These are phyloP conservation scores for Tolypocladium amazonense DNA, from an alignment of 2,329 filamentous ascomycete genomes.

Conservation along the genomic window DNA sequence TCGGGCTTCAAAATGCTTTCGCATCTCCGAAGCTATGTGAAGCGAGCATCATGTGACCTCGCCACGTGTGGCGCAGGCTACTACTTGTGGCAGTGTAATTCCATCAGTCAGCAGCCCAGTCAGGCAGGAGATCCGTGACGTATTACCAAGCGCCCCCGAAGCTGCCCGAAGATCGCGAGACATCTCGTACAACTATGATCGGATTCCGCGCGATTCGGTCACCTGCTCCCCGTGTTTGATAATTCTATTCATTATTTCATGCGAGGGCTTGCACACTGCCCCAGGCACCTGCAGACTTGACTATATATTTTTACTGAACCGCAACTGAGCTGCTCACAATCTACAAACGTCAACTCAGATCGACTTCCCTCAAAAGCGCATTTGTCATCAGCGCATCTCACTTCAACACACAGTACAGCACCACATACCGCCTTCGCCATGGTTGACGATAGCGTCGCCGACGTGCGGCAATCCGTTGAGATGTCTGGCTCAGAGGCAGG, in stretches of 20 bases:
- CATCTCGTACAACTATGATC: not conserved
- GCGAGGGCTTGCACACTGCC: not conserved
- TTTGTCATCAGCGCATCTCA: not conserved
- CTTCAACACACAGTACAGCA: not conserved
- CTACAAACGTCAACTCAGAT: not conserved
- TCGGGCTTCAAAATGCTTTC: not conserved
- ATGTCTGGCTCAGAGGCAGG: conserved; percentile 4
- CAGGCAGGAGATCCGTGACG: conserved; percentile 14
- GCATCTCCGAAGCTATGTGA: not conserved
- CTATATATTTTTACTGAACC: not conserved
- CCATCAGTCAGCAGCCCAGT: not conserved
- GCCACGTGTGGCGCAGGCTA: not conserved
- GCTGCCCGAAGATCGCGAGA: conserved; percentile 9
- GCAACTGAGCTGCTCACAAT: not conserved
- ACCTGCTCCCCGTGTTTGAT: not conserved
- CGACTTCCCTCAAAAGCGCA: not conserved
- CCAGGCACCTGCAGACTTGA: not conserved
- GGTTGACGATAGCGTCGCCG: not conserved
- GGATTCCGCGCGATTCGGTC: not conserved
- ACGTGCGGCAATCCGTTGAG: not conserved
- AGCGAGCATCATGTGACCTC: not conserved
- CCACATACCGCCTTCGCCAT: not conserved
- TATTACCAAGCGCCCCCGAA: conserved; percentile 32
- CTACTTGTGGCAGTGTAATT: not conserved
- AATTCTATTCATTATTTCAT: not conserved